These are phyloP conservation scores for Xylariaceae sp. DNA, from an alignment of 2,329 filamentous ascomycete genomes.

Conservation along the genomic window DNA sequence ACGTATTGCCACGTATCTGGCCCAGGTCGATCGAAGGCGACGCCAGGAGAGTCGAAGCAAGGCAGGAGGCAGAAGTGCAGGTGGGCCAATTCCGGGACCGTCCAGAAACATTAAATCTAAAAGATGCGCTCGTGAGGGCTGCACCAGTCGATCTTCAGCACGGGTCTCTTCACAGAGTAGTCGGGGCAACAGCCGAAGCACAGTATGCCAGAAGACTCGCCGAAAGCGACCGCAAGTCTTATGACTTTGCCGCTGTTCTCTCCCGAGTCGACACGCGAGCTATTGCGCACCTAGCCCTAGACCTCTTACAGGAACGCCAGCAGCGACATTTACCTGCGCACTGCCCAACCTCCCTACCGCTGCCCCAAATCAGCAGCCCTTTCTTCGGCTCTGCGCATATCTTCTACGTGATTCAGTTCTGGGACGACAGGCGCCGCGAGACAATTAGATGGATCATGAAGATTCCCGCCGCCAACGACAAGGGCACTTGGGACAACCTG, in stretches of 20 bases:
- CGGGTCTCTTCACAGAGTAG: neutral
- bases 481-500: slow-evolving; percentile 29
- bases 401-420: slow-evolving; percentile 32
- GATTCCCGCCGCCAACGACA: slow-evolving; percentile 31
- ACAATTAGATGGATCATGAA: slow-evolving; percentile 34
- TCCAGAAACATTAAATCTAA: neutral
- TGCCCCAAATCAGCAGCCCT: slow-evolving; percentile 24
- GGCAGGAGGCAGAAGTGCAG: slow-evolving; percentile 3
- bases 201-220: neutral
- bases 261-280: slow-evolving; percentile 28
- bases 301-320: slow-evolving; percentile 24
- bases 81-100: neutral
- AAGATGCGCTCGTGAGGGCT: slow-evolving; percentile 7
- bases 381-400: slow-evolving; percentile 33
- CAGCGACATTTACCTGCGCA: neutral
- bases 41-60: neutral
- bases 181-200: neutral
- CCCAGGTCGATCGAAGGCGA: neutral
- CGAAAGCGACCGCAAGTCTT: slow-evolving; percentile 5
- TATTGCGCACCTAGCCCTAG: slow-evolving; percentile 25
- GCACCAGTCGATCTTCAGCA: slow-evolving; percentile 12
- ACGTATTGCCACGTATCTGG: neutral
- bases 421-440: neutral
- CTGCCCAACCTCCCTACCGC: slow-evolving; percentile 6
- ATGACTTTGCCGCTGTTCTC: slow-evolving; percentile 29